Conservation (phyloP, 441 rosid species). For the Populus tomentosa region DNA sequence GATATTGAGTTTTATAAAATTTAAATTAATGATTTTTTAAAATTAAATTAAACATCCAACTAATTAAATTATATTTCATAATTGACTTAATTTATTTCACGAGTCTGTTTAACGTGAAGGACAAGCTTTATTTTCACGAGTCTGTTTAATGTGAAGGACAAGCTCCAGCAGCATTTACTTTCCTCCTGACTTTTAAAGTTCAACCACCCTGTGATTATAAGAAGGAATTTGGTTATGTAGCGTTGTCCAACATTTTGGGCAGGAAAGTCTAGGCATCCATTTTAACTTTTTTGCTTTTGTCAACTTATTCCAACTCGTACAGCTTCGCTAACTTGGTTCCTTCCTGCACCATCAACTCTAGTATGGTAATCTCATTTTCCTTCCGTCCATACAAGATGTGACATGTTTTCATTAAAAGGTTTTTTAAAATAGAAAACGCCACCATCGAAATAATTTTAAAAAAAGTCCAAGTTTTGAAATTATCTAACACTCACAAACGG, state of each 20-base stretch:
- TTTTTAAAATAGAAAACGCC: background rate
- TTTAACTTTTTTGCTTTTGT: too few species aligned
- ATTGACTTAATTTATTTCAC: too few species aligned
- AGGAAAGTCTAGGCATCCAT: too few species aligned
- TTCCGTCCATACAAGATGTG: too few species aligned
- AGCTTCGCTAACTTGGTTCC: background rate
- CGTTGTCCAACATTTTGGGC: too few species aligned
- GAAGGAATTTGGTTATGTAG: background rate
- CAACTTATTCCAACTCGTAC: too few species aligned
- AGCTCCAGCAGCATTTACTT: background rate
- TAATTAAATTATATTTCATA: too few species aligned
- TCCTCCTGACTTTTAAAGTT: too few species aligned
- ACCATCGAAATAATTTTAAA: background rate
- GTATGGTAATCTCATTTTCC: background rate
- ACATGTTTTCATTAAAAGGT: background rate
- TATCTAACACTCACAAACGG: constrained; percentile 38
- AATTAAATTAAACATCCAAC: too few species aligned
- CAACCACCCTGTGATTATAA: background rate
- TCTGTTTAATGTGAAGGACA: background rate
- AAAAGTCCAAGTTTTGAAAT: background rate
- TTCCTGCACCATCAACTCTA: background rate
- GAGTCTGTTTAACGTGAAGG: too few species aligned
- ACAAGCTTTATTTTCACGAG: background rate
- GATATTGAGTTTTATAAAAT: too few species aligned
- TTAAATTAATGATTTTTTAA: too few species aligned